These are phyloP conservation scores for Hypoxylon trugodes DNA, from an alignment of 495 filamentous ascomycete genomes.

Conservation along the genomic window DNA sequence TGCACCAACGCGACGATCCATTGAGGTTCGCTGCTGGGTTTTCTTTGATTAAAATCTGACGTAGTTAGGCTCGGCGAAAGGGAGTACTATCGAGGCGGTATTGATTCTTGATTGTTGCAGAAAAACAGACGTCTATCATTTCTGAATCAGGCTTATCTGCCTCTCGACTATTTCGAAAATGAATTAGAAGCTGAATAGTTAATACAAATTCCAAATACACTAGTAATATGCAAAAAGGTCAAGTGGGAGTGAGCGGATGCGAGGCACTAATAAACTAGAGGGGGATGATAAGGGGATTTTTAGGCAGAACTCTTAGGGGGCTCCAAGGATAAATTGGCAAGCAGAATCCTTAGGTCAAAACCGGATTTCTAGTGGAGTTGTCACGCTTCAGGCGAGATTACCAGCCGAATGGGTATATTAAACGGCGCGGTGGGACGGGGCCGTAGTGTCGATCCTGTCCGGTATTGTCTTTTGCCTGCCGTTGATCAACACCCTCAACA, in stretches of 20 bases:
- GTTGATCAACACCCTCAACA: slow-evolving; percentile 11
- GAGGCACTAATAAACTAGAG: neutral
- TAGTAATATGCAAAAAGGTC: slow-evolving; percentile 14
- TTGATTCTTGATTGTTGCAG: slow-evolving; percentile 17
- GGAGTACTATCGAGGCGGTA: slow-evolving; percentile 5
- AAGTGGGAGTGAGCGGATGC: neutral
- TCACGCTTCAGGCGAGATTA: neutral
- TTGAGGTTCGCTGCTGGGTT: slow-evolving; percentile 45
- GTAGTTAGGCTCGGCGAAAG: neutral
- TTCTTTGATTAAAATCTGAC: slow-evolving; percentile 36
- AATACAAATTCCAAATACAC: slow-evolving; percentile 24
- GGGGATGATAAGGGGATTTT: slow-evolving; percentile 12
- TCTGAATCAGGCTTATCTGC: slow-evolving; percentile 24
- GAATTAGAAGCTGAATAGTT: slow-evolving; percentile 18
- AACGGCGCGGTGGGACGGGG: slow-evolving; percentile 27
- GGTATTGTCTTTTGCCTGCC: slow-evolving; percentile 20
- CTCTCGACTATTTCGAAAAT: slow-evolving; percentile 5
- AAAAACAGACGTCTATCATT: slow-evolving; percentile 31
- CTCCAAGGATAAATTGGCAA: slow-evolving; percentile 26
- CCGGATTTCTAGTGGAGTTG: slow-evolving; percentile 28
- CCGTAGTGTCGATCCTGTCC: slow-evolving; percentile 25
- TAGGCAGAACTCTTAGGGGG: slow-evolving; percentile 25
- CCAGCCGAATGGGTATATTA: slow-evolving; percentile 25
- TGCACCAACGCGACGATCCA: slow-evolving; percentile 40
- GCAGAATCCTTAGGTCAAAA: slow-evolving; percentile 9